A percentile compares a stretch with the other conserved stretches of the same genome.
Conservation (phyloP, 495 filamentous ascomycete genomes). For the Chaetomium tenue region DNA sequence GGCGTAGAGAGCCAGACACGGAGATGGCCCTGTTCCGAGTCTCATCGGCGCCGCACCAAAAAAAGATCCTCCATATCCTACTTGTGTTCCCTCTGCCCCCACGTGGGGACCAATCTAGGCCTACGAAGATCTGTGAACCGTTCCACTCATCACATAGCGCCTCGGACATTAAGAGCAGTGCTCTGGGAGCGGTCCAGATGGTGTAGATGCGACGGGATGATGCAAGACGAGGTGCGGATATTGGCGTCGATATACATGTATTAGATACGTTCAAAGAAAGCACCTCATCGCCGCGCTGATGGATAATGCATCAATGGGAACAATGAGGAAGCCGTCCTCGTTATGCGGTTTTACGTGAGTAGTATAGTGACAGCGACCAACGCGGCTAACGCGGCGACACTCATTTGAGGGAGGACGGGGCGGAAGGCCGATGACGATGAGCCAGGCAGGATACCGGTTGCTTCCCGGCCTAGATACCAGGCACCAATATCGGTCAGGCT, state of each 20-base stretch:
- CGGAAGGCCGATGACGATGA: constrained; percentile 9
- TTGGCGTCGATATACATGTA: neutral
- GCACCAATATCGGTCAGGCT: constrained; percentile 68
- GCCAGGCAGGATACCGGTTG: constrained; percentile 43
- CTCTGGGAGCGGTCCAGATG: too few species aligned
- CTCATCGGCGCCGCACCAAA: neutral
- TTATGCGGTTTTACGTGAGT: neutral
- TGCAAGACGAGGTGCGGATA: neutral
- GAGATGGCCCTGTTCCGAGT: neutral
- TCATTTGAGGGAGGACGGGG: neutral
- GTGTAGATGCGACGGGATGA: neutral
- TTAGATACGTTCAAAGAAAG: neutral
- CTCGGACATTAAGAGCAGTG: neutral
- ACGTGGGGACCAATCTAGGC: neutral
- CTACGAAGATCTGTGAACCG: neutral
- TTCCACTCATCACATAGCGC: neutral
- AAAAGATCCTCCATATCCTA: neutral
- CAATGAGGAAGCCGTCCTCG: too few species aligned
- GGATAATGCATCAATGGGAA: neutral
- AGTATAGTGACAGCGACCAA: neutral
- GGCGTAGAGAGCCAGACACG: neutral
- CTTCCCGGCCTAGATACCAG: constrained; percentile 64
- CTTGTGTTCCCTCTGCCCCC: neutral
- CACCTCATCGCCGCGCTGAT: neutral
- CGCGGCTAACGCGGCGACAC: neutral